These are phyloP conservation scores for Juncus effusus DNA, from an alignment of 176 grass and related monocot genomes.

Conservation along the genomic window DNA sequence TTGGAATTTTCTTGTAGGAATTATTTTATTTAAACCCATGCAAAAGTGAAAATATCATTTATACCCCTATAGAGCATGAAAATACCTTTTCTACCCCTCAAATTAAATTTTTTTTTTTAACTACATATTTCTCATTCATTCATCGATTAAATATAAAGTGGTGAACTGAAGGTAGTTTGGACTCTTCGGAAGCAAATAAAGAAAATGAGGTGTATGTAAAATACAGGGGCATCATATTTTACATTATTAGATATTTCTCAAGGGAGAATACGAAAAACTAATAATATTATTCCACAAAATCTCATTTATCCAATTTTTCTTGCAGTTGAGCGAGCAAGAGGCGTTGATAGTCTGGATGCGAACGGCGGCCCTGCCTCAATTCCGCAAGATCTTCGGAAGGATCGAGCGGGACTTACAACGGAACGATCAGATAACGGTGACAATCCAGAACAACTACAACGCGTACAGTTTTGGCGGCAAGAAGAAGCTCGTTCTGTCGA, in stretches of 20 bases:
- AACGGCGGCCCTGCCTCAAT: conserved; percentile 76
- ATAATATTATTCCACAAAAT: no score
- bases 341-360: conserved; percentile 99
- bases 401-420: conserved; percentile 70
- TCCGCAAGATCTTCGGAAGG: conserved; percentile 91
- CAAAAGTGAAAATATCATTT: no score
- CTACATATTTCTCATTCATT: no score
- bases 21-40: neutral
- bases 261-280: no score
- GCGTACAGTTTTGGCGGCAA: conserved; percentile 84
- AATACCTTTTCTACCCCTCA: no score
- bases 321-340: conserved; percentile 90
- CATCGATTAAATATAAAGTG: no score
- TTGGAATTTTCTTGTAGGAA: neutral
- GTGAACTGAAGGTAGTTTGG: no score
- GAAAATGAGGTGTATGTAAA: no score
- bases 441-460: conserved; percentile 96
- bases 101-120: no score
- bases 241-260: neutral
- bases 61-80: no score
- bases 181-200: no score
- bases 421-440: conserved; percentile 60
- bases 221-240: neutral
- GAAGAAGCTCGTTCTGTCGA: conserved; percentile 80
- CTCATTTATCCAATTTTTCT: neutral